Base-by-base conservation (phyloP, 164 flowering plant genomes). In the Malania oleifera region DNA sequence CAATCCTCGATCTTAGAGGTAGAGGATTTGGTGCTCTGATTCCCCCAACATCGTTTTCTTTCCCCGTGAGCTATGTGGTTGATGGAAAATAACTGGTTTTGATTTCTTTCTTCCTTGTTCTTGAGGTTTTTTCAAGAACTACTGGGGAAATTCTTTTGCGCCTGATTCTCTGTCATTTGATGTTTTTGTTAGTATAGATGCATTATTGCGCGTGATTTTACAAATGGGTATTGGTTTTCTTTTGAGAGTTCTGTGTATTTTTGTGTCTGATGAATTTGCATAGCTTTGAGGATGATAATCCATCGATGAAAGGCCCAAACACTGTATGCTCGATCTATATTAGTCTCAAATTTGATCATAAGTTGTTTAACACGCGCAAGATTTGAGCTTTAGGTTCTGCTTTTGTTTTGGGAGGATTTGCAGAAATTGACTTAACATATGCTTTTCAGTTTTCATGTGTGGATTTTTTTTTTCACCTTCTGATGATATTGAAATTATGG, bases 141-240 rank as follows among this genome's bases (percentile, higher is more conserved):
- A 3, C 26, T 35, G 5, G 14, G 15, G 35, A 13, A 22, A 8
- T 14, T 25, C 28, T 5, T 43, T 27, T 13, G 15, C 31, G 27
- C 19, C 0, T 20, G 44, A 60, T 60, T 39, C 14, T 49, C 1
- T 38, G 22, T 47, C 8, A 8, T 52, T 46, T 54, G 15, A n/a
- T 52, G 20, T 22, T 2, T 39, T 39, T 39, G 17, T 51, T 51
- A 19, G 19, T 52, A 14, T 51, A 35, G 25, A 35, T 51, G 53
- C 43, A 43, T 61, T 57, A 43, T 15, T 29, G 24, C 18, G n/a
- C 12, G 10, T 17, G 57, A 51, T 52, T 43, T 56, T 43, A 44
- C 31, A 18, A 9, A 35, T 43, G 62, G 62, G 51, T 51, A 7
- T 57, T 41, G 45, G 26, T 40, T 23, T 26, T n/a, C n/a, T 54